Conservation (phyloP, 768 basidiomycete species). For the Auricularia cornea region DNA sequence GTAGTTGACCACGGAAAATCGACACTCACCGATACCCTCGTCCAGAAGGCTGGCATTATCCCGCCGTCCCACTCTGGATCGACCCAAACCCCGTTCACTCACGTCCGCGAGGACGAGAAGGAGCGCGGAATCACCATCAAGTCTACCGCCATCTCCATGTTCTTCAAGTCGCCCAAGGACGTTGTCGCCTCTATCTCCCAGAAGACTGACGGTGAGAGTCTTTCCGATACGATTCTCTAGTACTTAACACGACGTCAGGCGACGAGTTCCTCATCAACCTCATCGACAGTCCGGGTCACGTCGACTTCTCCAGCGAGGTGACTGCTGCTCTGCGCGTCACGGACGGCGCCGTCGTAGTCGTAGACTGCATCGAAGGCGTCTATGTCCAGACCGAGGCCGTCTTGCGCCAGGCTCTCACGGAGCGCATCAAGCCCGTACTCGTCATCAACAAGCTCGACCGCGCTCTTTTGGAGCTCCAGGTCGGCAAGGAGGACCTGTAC, state of each 20-base stretch:
- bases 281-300: slow-evolving; percentile 49
- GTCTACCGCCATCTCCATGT: slow-evolving; percentile 48
- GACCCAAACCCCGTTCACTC: slow-evolving; percentile 31
- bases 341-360: slow-evolving; percentile 46
- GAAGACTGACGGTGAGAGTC: slow-evolving; percentile 34
- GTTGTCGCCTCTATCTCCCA: slow-evolving; percentile 36
- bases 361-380: slow-evolving; percentile 46
- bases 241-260: slow-evolving; percentile 15
- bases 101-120: slow-evolving; percentile 42
- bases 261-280: slow-evolving; percentile 47
- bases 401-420: slow-evolving; percentile 40
- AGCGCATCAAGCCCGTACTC: slow-evolving; percentile 46
- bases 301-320: slow-evolving; percentile 48
- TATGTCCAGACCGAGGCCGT: slow-evolving; percentile 50
- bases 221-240: not conserved
- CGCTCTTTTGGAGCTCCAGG: slow-evolving; percentile 43
- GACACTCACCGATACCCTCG: slow-evolving; percentile 43
- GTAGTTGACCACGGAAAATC: slow-evolving; percentile 47
- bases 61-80: slow-evolving; percentile 39
- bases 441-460: slow-evolving; percentile 51
- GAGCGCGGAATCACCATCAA: slow-evolving; percentile 50
- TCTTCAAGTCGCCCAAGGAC: slow-evolving; percentile 39
- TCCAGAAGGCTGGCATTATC: slow-evolving; percentile 47
- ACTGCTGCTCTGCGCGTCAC: slow-evolving; percentile 48
- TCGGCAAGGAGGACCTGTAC: slow-evolving; percentile 44